phyloP scores from a whole-genome alignment of 2,329 filamentous ascomycete species.

The Ophiocordyceps camponoti-leonardi region DNA sequence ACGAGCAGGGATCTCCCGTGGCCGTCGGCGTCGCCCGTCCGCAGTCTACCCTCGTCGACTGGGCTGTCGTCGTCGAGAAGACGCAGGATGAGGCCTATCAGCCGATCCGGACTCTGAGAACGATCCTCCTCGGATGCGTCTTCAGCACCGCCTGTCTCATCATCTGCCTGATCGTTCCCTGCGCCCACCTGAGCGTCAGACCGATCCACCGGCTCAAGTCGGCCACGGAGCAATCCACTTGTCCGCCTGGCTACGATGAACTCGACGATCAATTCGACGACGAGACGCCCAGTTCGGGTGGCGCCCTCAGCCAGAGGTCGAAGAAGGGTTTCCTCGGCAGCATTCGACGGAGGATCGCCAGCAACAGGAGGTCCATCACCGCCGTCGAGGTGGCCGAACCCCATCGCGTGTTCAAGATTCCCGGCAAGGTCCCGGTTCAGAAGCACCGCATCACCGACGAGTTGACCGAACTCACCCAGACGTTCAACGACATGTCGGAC shows the following conservation, averaged over 20 bases:
- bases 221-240: slow-evolving; percentile 58
- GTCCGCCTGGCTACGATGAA: slow-evolving; percentile 42
- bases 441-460: slow-evolving; percentile 71
- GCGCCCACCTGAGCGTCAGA: slow-evolving; percentile 65
- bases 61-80: slow-evolving; percentile 72
- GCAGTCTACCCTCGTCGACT: slow-evolving; percentile 52
- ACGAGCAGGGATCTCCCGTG: slow-evolving; percentile 53
- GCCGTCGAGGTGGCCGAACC: slow-evolving; percentile 11
- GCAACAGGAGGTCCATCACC: slow-evolving; percentile 11
- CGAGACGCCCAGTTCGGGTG: slow-evolving; percentile 20
- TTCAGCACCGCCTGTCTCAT: slow-evolving; percentile 67
- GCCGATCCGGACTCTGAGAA: slow-evolving; percentile 58
- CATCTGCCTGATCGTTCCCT: slow-evolving; percentile 54
- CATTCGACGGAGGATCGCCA: slow-evolving; percentile 19
- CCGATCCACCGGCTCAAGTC: slow-evolving; percentile 62
- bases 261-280: slow-evolving; percentile 26
- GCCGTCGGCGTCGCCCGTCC: slow-evolving; percentile 68
- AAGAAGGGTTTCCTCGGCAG: slow-evolving; percentile 22
- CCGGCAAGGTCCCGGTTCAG: slow-evolving; percentile 59
- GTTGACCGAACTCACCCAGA: slow-evolving; percentile 62
- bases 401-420: slow-evolving; percentile 58
- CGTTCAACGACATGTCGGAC: slow-evolving; percentile 89
- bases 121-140: slow-evolving; percentile 68
- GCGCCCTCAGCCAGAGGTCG: slow-evolving; percentile 25
- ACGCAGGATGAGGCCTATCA: slow-evolving; percentile 55